Evolutionary conservation across 345 rosid species (phyloP).

Genomic region (Raphanus sativus): DNA sequence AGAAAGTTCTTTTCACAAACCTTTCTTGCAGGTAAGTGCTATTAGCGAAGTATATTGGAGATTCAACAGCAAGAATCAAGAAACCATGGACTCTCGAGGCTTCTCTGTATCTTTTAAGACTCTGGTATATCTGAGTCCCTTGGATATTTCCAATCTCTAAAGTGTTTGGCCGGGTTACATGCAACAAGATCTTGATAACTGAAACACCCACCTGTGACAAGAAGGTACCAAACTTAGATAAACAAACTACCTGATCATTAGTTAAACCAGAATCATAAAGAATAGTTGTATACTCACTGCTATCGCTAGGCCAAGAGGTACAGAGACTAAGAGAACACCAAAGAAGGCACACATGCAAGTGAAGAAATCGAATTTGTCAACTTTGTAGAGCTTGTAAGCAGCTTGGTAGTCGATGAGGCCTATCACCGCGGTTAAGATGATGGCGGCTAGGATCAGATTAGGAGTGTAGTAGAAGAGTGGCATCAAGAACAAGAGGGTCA

Average conservation of each 20-base stretch:
- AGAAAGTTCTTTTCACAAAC: slow-evolving; percentile 39
- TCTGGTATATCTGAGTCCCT: slow-evolving; percentile 78
- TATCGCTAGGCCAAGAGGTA: slow-evolving; percentile 80
- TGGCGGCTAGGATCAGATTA: slow-evolving; percentile 76
- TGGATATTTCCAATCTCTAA: slow-evolving; percentile 68
- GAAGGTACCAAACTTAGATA: slow-evolving; percentile 52
- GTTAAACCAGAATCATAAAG: not conserved
- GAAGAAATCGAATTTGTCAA: slow-evolving; percentile 91
- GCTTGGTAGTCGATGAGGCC: slow-evolving; percentile 82
- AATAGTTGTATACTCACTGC: slow-evolving; percentile 57
- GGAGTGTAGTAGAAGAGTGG: slow-evolving; percentile 94
- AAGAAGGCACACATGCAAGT: slow-evolving; percentile 84
- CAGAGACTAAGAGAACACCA: slow-evolving; percentile 93
- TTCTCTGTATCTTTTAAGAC: slow-evolving; percentile 64
- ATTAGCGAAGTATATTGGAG: slow-evolving; percentile 90
- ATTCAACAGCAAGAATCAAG: slow-evolving; percentile 73
- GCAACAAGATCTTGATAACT: slow-evolving; percentile 75
- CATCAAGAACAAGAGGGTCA: slow-evolving; percentile 87
- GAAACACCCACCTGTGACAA: slow-evolving; percentile 83
- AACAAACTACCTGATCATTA: slow-evolving; percentile 35
- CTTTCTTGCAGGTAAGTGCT: slow-evolving; percentile 88
- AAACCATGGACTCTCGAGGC: slow-evolving; percentile 72
- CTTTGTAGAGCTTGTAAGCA: slow-evolving; percentile 71
- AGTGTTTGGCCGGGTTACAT: slow-evolving; percentile 87
- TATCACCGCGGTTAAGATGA: slow-evolving; percentile 86